Evolutionary conservation across 2,329 filamentous ascomycete genomes (phyloP).

Genomic region (Botryotinia calthae): DNA sequence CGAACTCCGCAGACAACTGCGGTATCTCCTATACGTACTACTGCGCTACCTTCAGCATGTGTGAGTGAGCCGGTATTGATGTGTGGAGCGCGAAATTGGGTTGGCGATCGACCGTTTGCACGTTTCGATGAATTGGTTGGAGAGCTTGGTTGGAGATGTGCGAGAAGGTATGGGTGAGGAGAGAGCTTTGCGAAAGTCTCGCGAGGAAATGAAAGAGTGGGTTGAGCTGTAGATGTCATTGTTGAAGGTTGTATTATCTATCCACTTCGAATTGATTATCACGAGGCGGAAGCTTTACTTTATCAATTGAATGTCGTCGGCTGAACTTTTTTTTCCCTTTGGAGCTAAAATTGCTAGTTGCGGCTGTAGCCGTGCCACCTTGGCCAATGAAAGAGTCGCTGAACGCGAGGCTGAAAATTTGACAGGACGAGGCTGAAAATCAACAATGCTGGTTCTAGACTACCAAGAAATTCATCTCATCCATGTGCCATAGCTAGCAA

Average conservation of each 20-base stretch:
- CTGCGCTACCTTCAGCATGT: conserved; percentile 84
- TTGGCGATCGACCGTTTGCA: conserved; percentile 75
- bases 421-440: conserved; percentile 11
- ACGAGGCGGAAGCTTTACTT: conserved; percentile 18
- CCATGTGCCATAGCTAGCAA: neutral
- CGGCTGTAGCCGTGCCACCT: neutral
- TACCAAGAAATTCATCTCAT: neutral
- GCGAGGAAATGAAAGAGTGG: conserved; percentile 48
- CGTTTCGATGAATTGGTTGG: conserved; percentile 58
- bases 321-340: conserved; percentile 20
- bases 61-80: conserved; percentile 82
- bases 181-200: conserved; percentile 85
- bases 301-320: conserved; percentile 16
- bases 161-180: conserved; percentile 83
- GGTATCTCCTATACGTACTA: conserved; percentile 85
- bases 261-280: conserved; percentile 1
- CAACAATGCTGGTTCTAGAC: neutral
- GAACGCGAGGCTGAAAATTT: neutral
- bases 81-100: conserved; percentile 67
- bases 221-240: conserved; percentile 32
- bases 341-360: conserved; percentile 7
- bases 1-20: conserved; percentile 93
- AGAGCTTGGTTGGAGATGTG: conserved; percentile 68
- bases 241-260: conserved; percentile 17
- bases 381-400: conserved; percentile 5